phyloP scores from a whole-genome alignment of 2,329 filamentous ascomycete species.

The Pyrenophora graminea region DNA sequence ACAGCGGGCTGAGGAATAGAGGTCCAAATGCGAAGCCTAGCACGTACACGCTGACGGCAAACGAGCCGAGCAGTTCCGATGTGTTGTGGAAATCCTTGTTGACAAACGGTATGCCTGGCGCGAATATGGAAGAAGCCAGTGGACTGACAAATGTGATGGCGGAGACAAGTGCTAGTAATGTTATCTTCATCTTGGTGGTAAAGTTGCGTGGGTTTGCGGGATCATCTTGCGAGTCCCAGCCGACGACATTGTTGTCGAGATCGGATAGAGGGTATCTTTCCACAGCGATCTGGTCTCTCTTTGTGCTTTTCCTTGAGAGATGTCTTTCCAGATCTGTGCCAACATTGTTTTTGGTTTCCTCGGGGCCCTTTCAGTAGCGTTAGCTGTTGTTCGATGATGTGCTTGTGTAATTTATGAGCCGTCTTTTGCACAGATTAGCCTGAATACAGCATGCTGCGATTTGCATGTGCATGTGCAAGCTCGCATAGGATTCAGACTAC shows the following conservation, averaged over 20 bases:
- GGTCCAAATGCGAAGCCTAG: slow-evolving; percentile 43
- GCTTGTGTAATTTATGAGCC: background rate
- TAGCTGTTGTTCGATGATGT: slow-evolving; percentile 1
- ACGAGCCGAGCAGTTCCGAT: slow-evolving; percentile 35
- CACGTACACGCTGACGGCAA: slow-evolving; percentile 43
- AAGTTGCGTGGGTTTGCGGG: slow-evolving; percentile 43
- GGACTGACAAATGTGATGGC: slow-evolving; percentile 44
- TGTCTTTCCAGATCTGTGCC: slow-evolving; percentile 38
- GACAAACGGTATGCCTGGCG: slow-evolving; percentile 40
- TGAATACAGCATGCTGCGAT: background rate
- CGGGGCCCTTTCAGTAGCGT: slow-evolving; percentile 13
- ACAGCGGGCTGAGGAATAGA: slow-evolving; percentile 40
- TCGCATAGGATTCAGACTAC: background rate
- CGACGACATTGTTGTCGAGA: slow-evolving; percentile 40
- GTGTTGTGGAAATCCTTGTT: slow-evolving; percentile 40
- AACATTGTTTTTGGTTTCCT: slow-evolving; percentile 20
- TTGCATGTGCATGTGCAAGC: background rate
- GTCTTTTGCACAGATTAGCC: background rate
- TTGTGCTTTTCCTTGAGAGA: slow-evolving; percentile 36
- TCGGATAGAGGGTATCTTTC: slow-evolving; percentile 41
- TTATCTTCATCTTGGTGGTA: slow-evolving; percentile 31
- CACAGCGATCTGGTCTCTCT: slow-evolving; percentile 29
- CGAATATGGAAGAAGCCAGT: slow-evolving; percentile 44
- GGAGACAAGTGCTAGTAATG: slow-evolving; percentile 31
- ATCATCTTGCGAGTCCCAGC: slow-evolving; percentile 44